Evolutionary conservation across 257 asterid genomes (phyloP).

Genomic region (Solanum arcanum): DNA sequence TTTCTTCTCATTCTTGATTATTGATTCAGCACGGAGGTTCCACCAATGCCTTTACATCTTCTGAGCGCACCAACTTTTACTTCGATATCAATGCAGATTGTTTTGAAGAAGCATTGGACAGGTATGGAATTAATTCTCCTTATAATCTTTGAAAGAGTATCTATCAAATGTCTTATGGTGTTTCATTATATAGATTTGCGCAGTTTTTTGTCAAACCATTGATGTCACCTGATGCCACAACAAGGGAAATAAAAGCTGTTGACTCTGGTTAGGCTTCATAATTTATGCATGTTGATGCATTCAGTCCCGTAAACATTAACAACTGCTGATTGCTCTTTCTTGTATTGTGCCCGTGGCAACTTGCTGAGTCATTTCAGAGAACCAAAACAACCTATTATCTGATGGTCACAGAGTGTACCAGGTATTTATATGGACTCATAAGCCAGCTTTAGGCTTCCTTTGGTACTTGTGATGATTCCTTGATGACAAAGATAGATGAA

Average conservation of each 20-base stretch:
- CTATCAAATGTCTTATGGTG: slow-evolving; percentile 2
- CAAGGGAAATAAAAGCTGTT: slow-evolving; percentile 90
- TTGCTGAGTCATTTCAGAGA: slow-evolving; percentile 33
- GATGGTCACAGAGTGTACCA: slow-evolving; percentile 92
- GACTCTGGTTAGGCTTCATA: slow-evolving; percentile 63
- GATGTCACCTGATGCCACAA: slow-evolving; percentile 96
- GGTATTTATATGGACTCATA: slow-evolving; percentile 30
- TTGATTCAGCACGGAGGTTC: slow-evolving; percentile 81
- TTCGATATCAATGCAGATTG: slow-evolving; percentile 80
- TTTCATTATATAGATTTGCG: slow-evolving; percentile 50
- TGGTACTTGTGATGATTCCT: not conserved
- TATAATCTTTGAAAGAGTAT: not conserved
- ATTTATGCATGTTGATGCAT: not conserved
- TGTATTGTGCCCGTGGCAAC: not conserved
- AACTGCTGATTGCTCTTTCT: slow-evolving; percentile 13
- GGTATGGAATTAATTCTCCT: slow-evolving; percentile 27
- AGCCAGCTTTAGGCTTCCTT: not conserved
- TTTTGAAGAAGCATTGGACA: slow-evolving; percentile 93
- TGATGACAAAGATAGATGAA: not conserved
- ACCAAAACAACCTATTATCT: slow-evolving; percentile 82
- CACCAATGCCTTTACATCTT: slow-evolving; percentile 86
- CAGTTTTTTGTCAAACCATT: slow-evolving; percentile 90
- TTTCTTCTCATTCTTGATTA: not conserved
- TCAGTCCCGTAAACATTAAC: not conserved
- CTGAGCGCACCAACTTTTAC: slow-evolving; percentile 75